phyloP scores from a whole-genome alignment of 176 grass and related monocot genomes.

The Musa schizocarpa region DNA sequence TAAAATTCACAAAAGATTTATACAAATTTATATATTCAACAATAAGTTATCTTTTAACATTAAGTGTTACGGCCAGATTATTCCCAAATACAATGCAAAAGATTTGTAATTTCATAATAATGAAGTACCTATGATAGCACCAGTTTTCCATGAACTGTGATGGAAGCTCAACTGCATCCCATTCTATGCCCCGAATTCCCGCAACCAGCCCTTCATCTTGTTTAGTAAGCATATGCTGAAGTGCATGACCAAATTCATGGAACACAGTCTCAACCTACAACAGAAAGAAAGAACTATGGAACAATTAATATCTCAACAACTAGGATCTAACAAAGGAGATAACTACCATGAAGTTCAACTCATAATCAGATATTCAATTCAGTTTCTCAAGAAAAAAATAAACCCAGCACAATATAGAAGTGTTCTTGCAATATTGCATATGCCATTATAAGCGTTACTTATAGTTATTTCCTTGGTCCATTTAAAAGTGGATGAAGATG shows the following conservation, averaged over 20 bases:
- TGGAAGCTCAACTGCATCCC: conserved; percentile 96
- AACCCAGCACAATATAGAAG: background rate
- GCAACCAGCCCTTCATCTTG: conserved; percentile 92
- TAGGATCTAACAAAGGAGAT: too few relatives aligned
- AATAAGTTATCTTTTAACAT: background rate
- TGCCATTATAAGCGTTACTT: too few relatives aligned
- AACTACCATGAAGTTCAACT: background rate
- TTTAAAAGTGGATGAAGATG: background rate
- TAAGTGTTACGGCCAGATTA: background rate
- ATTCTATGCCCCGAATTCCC: conserved; percentile 93
- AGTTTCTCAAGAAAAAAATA: background rate
- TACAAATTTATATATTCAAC: background rate
- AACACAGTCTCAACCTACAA: conserved; percentile 97
- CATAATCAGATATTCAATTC: background rate
- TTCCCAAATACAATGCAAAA: background rate
- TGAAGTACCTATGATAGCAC: conserved; percentile 84
- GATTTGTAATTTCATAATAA: background rate
- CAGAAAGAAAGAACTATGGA: conserved; percentile 1
- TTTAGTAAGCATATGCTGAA: conserved; percentile 98
- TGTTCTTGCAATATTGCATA: too few relatives aligned
- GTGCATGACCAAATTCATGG: conserved; percentile 98
- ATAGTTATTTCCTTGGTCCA: background rate
- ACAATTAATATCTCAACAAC: background rate
- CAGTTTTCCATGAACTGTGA: conserved; percentile 99
- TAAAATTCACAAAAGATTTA: background rate